Conservation (phyloP, 2,329 filamentous ascomycete species). For the Purpureocillium lavendulum region DNA sequence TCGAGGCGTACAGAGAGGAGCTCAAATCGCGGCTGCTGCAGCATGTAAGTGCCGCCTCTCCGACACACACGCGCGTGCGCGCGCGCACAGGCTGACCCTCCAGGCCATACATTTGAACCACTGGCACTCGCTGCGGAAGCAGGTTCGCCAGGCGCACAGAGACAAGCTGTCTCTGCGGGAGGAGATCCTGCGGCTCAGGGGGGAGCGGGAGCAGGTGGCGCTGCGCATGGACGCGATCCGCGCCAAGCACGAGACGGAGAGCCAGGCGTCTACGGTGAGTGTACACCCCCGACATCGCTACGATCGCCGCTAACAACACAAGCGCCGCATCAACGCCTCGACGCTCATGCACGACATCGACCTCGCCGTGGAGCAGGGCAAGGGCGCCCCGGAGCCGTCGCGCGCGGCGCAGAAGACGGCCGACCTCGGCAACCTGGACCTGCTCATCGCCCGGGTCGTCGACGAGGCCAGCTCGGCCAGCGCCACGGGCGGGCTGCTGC, state of each 20-base stretch:
- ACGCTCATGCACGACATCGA: conserved; percentile 54
- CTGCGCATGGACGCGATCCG: conserved; percentile 56
- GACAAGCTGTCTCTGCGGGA: conserved; percentile 49
- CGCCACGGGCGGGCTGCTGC: conserved; percentile 42
- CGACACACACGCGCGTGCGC: not conserved
- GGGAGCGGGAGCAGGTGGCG: conserved; percentile 53
- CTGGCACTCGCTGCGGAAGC: conserved; percentile 47
- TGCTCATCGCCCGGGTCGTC: conserved; percentile 45
- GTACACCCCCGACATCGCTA: not conserved
- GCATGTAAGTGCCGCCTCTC: conserved; percentile 36
- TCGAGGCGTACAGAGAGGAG: conserved; percentile 52
- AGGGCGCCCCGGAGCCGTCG: conserved; percentile 37
- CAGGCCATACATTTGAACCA: conserved; percentile 53
- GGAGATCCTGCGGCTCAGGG: conserved; percentile 50
- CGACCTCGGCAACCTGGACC: conserved; percentile 48
- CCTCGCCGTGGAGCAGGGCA: conserved; percentile 43
- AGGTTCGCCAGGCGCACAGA: conserved; percentile 47
- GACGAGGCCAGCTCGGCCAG: conserved; percentile 43
- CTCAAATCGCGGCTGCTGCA: conserved; percentile 46
- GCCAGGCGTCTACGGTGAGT: conserved; percentile 41
- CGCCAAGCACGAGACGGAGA: conserved; percentile 48
- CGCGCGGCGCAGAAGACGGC: conserved; percentile 37
- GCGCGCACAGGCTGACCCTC: conserved; percentile 5
- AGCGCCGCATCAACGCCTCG: conserved; percentile 45
- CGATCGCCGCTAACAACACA: not conserved